These are phyloP conservation scores for Rhododendron williamsianum DNA, from an alignment of 148 eudicot species.

Conservation along the genomic window DNA sequence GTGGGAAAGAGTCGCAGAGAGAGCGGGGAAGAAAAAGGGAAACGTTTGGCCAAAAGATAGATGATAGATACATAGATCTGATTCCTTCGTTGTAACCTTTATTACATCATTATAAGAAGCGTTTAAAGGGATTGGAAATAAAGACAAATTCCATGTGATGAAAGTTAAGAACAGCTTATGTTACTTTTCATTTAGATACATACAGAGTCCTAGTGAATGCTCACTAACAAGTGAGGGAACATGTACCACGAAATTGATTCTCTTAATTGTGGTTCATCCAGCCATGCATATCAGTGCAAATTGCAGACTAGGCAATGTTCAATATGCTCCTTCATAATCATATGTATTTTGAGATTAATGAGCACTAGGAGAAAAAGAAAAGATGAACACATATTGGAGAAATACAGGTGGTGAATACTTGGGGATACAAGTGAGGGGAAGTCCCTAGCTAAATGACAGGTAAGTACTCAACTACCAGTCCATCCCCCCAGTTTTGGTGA, in stretches of 20 bases:
- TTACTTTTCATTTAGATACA: not conserved
- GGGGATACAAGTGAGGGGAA: not conserved
- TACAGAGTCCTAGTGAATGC: not conserved
- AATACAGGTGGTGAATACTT: not conserved
- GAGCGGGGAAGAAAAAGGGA: not conserved
- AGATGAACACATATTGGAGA: not conserved
- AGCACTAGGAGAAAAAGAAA: not conserved
- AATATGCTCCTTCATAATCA: not conserved
- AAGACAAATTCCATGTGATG: not conserved
- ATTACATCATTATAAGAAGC: not conserved
- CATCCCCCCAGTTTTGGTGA: not conserved
- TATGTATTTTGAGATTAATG: not conserved
- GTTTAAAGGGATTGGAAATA: not conserved
- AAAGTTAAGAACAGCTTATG: conserved; percentile 1
- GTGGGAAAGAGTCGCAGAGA: not conserved
- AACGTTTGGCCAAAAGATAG: not conserved
- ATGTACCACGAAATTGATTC: not conserved
- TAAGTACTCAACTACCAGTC: not conserved
- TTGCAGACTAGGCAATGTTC: not conserved
- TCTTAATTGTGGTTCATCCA: not conserved
- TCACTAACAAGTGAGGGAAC: not conserved
- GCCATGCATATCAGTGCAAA: not conserved
- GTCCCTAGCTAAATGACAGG: not conserved
- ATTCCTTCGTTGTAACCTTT: not conserved
- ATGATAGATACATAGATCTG: not conserved